Percentiles rank a stretch among this genome's conserved stretches.
phyloP scores from a whole-genome alignment of 2,329 filamentous ascomycete species.

The Pleurostoma richardsiae region DNA sequence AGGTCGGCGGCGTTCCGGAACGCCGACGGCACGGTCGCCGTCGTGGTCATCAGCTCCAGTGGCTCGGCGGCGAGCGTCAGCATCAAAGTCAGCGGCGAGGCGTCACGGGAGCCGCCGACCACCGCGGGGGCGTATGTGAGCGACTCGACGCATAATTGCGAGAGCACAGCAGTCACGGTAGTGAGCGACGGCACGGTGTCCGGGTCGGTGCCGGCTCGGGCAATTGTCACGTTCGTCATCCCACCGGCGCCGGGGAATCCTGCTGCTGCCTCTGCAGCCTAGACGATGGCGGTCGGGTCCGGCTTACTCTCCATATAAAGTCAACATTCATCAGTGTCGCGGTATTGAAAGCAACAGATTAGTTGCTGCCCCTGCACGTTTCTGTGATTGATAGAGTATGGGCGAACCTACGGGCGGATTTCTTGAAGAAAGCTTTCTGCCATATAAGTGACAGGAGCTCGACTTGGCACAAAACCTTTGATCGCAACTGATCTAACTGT shows the following conservation, averaged over 20 bases:
- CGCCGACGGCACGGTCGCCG: conserved; percentile 27
- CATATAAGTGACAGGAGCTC: too few species aligned
- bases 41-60: conserved; percentile 26
- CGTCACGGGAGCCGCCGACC: not conserved
- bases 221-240: conserved; percentile 15
- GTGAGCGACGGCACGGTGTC: conserved; percentile 12
- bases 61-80: conserved; percentile 9
- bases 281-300: too few species aligned
- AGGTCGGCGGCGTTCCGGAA: conserved; percentile 29
- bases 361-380: too few species aligned
- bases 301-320: too few species aligned
- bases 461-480: too few species aligned
- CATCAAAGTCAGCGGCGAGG: conserved; percentile 10
- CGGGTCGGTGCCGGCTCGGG: conserved; percentile 24
- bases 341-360: too few species aligned
- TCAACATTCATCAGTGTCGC: too few species aligned
- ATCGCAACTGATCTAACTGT: too few species aligned
- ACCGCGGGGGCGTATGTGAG: conserved; percentile 15
- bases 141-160: conserved; percentile 15
- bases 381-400: too few species aligned
- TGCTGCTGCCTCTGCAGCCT: too few species aligned
- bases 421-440: too few species aligned
- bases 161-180: conserved; percentile 12
- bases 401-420: too few species aligned
- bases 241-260: not conserved